phyloP scores from a whole-genome alignment of 371 early-diverging fungal species.

The Blakeslea trispora region DNA sequence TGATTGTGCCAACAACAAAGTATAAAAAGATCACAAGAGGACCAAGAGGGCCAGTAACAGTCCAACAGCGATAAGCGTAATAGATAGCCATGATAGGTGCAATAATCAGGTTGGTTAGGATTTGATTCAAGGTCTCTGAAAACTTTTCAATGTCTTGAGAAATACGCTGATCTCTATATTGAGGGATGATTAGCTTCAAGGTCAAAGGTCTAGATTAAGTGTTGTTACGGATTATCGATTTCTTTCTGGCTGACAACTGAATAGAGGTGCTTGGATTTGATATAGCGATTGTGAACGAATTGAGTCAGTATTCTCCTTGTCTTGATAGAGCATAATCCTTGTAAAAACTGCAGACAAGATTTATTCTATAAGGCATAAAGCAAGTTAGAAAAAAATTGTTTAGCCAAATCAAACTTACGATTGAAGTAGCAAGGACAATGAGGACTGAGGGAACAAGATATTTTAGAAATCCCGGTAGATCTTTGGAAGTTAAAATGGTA shows the following conservation, averaged over 20 bases:
- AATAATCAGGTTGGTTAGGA: slow-evolving; percentile 71
- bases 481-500: slow-evolving; percentile 62
- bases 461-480: slow-evolving; percentile 56
- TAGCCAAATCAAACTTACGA: slow-evolving; percentile 42
- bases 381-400: too few species aligned
- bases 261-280: slow-evolving; percentile 64
- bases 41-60: slow-evolving; percentile 69
- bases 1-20: slow-evolving; percentile 68
- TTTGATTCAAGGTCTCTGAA: slow-evolving; percentile 57
- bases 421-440: slow-evolving; percentile 59
- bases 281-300: slow-evolving; percentile 63
- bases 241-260: slow-evolving; percentile 54
- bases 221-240: slow-evolving; percentile 73
- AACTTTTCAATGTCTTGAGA: slow-evolving; percentile 89
- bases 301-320: slow-evolving; percentile 58
- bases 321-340: slow-evolving; percentile 60
- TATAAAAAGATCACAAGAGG: slow-evolving; percentile 71
- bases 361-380: slow-evolving; percentile 48
- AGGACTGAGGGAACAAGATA: slow-evolving; percentile 54
- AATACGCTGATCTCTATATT: slow-evolving; percentile 86
- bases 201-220: background rate
- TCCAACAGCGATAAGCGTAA: slow-evolving; percentile 77
- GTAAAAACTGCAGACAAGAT: slow-evolving; percentile 57
- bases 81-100: slow-evolving; percentile 76
- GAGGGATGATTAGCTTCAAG: background rate